Evolutionary conservation across 1,139 yeast species (phyloP).

Genomic region (Diutina neorugosa): DNA sequence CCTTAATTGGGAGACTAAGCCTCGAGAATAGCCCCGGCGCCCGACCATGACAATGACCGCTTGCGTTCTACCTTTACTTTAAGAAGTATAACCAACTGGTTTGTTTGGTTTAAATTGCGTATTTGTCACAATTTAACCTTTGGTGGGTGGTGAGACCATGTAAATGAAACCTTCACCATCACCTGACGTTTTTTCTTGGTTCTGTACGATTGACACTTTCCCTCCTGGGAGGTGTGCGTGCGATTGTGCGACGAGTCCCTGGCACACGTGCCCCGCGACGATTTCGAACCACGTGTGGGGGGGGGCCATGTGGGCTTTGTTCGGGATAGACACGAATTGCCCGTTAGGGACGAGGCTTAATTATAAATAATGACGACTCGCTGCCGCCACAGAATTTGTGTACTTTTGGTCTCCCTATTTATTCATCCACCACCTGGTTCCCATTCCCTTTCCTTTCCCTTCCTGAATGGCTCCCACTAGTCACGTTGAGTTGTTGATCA

Average conservation of each 20-base stretch:
- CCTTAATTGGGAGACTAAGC: no score
- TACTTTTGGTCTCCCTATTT: neutral
- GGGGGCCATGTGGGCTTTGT: neutral
- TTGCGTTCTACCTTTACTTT: no score
- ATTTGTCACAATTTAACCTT: no score
- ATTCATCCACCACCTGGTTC: neutral
- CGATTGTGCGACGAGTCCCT: neutral
- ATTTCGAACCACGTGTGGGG: neutral
- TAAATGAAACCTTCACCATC: no score
- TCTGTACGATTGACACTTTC: neutral
- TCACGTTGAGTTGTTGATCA: neutral
- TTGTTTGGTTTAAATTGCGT: no score
- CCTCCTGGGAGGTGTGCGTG: neutral
- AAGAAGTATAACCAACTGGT: no score
- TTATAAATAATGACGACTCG: neutral
- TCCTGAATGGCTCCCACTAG: neutral
- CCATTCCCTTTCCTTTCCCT: neutral
- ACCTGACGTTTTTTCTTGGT: neutral
- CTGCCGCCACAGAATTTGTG: neutral
- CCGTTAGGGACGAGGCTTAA: neutral
- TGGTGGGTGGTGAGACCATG: no score
- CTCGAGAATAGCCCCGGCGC: no score
- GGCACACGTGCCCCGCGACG: neutral
- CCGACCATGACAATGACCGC: no score
- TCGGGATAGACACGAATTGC: neutral